phyloP scores from a whole-genome alignment of 2,329 filamentous ascomycete genomes.

The Sarocladium oryzae region DNA sequence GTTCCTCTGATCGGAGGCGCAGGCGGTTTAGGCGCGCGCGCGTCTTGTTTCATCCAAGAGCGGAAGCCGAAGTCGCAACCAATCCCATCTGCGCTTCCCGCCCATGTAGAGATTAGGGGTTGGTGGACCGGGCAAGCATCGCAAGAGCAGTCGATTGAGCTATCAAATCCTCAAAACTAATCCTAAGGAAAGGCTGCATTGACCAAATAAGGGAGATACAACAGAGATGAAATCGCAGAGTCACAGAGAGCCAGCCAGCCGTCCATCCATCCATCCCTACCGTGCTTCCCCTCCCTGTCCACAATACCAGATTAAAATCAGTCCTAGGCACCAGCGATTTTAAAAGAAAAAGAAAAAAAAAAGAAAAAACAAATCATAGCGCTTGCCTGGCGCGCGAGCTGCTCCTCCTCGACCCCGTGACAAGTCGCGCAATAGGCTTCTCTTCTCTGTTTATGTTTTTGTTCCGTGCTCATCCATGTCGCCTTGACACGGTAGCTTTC shows the following conservation, averaged over 20 bases:
- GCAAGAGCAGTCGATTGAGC: neutral
- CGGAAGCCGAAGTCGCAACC: neutral
- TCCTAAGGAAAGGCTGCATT: neutral
- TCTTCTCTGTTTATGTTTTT: neutral
- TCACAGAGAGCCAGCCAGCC: neutral
- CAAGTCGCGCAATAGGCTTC: neutral
- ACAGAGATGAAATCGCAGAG: neutral
- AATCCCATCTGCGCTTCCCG: neutral
- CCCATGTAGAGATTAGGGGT: neutral
- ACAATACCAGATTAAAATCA: slow-evolving; percentile 7
- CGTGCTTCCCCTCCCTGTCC: slow-evolving; percentile 1
- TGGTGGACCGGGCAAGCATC: neutral
- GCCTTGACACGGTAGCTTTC: neutral
- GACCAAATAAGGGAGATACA: neutral
- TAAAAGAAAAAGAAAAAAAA: no score
- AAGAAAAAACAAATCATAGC: slow-evolving; percentile 1
- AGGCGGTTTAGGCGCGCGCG: neutral
- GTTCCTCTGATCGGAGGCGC: neutral
- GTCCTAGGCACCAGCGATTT: neutral
- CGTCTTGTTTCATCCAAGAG: neutral
- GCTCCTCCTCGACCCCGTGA: neutral
- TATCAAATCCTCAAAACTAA: neutral
- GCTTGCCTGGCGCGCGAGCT: neutral
- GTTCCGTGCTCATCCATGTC: neutral
- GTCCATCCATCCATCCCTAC: neutral